phyloP scores from a whole-genome alignment of 805 yeast genomes.

The Saccharomycopsis javanensis region DNA sequence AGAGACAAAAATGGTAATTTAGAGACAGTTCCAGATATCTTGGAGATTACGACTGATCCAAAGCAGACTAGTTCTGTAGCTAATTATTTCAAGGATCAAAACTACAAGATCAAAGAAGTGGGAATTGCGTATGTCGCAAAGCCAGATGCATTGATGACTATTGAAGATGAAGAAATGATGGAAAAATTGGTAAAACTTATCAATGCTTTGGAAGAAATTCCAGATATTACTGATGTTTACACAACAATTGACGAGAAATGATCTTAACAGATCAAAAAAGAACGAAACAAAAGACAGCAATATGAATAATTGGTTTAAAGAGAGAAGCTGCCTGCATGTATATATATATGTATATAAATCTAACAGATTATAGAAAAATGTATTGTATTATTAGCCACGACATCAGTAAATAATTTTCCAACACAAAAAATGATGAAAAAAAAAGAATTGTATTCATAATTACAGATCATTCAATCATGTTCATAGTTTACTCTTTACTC shows the following conservation, averaged over 20 bases:
- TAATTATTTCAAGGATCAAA: conserved; percentile 38
- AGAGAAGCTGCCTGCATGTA: background rate
- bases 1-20: conserved; percentile 16
- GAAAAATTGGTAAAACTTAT: conserved; percentile 49
- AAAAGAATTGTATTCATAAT: too few relatives aligned
- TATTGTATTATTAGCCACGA: background rate
- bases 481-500: too few relatives aligned
- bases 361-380: background rate
- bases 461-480: too few relatives aligned
- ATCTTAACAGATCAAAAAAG: too few relatives aligned
- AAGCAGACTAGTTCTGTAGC: conserved; percentile 54
- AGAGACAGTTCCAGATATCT: conserved; percentile 23
- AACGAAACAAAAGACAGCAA: too few relatives aligned
- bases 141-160: conserved; percentile 46
- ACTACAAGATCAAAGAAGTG: conserved; percentile 57
- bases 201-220: conserved; percentile 58
- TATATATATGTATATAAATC: too few relatives aligned
- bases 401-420: too few relatives aligned
- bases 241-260: conserved; percentile 34
- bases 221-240: conserved; percentile 75
- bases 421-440: too few relatives aligned
- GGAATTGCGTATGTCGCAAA: conserved; percentile 61
- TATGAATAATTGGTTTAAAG: too few relatives aligned
- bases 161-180: conserved; percentile 42
- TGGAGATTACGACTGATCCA: conserved; percentile 54